Evolutionary conservation across 768 basidiomycete genomes (phyloP), one percentile per base, ranked within the genome.

Genomic region (Crassisporium funariophilum): DNA sequence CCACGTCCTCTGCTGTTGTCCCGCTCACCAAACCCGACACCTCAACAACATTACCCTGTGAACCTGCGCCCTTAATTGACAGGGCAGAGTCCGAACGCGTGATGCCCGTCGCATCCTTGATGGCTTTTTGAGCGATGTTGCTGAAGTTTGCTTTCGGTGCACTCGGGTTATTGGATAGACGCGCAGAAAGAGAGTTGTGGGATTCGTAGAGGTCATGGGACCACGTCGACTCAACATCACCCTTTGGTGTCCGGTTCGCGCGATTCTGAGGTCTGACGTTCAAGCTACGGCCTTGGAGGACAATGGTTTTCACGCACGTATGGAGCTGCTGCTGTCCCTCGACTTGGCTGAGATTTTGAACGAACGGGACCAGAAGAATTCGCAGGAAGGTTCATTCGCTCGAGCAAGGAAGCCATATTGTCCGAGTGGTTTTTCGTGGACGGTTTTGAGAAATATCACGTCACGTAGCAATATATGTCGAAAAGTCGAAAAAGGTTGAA

Each of bases 1-100:
- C 79, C 38, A 93, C 90, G 63, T 93, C 91, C 12, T 86, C 89
- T 12, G 86, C 76, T 6, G 86, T 91, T 19, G 91, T 92, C 1
- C 90, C 91, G 9, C 68, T 67, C 8, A 84, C 86, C 17, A 93
- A 67, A 3, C 87, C 88, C 3, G 80, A 73, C 17, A 93, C 84
- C 60, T 90, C 81, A 0, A 93, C 82, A 25, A 86, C 81, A 54
- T 88, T 88, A 12, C 83, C 82, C 31, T 75, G 67, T 1, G 70
- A 53, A 35, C 81, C 74, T 7, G 87, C 87, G 11, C 87, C 87
- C 63, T 87, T 88, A 67, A 90, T 88, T 10, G 73, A 75, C 11
- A 88, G 61, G 16, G 71, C 67, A 8, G 58, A 46, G 52, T 61
- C 49, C 52, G 66, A 49, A 31, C 62, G 58, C 23, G 62, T 49